Conservation (phyloP, 805 yeast species). For the Yarrowia sp. region DNA sequence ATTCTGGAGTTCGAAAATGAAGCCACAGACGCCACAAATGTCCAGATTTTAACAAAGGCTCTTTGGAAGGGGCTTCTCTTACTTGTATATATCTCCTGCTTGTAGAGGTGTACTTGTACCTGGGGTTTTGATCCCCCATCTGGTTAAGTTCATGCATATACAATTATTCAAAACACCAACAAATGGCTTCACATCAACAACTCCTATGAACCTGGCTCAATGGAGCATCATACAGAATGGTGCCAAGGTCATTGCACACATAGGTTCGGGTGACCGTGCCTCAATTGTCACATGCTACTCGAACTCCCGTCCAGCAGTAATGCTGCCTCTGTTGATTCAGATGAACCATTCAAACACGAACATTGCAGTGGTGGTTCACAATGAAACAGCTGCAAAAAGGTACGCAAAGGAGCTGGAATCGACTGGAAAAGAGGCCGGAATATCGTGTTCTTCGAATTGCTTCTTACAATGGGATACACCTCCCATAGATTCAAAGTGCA, state of each 20-base stretch:
- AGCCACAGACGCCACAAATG: too few relatives aligned
- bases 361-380: slow-evolving; percentile 20
- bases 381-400: neutral
- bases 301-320: slow-evolving; percentile 10
- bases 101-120: too few relatives aligned
- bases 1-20: too few relatives aligned
- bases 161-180: neutral
- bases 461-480: slow-evolving; percentile 5
- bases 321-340: slow-evolving; percentile 17
- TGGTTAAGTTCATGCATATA: too few relatives aligned
- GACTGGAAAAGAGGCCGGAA: neutral
- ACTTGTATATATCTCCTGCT: too few relatives aligned
- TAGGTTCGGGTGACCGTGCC: neutral
- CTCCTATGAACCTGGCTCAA: slow-evolving; percentile 26
- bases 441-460: neutral
- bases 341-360: slow-evolving; percentile 9
- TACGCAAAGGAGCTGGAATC: neutral
- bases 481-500: neutral
- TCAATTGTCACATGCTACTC: slow-evolving; percentile 13
- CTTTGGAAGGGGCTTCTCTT: too few relatives aligned
- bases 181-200: neutral
- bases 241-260: neutral
- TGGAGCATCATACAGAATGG: slow-evolving; percentile 37
- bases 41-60: too few relatives aligned
- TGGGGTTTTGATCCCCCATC: too few relatives aligned